Percentiles rank a stretch among this genome's conserved stretches.
These are phyloP conservation scores for Hericium rajendrae DNA, from an alignment of 768 basidiomycete species.

Conservation along the genomic window DNA sequence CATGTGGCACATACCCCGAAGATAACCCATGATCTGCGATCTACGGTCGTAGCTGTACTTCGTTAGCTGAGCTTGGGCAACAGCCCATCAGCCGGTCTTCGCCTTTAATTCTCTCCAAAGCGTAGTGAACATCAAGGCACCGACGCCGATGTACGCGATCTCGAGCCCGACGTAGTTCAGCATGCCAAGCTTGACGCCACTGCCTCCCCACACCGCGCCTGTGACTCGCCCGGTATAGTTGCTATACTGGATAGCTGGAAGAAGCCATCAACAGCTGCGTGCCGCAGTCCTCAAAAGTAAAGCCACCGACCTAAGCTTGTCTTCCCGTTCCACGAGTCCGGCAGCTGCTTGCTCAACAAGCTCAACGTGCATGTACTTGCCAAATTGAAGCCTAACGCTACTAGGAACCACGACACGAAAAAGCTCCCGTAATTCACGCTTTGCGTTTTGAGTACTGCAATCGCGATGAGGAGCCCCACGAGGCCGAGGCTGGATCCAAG, in stretches of 20 bases:
- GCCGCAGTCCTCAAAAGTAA: not conserved
- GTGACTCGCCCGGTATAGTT: slow-evolving; percentile 57
- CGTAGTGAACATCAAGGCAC: slow-evolving; percentile 40
- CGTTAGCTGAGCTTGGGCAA: too few relatives aligned
- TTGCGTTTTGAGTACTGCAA: slow-evolving; percentile 32
- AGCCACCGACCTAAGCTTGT: slow-evolving; percentile 34
- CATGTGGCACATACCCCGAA: too few relatives aligned
- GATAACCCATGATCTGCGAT: too few relatives aligned
- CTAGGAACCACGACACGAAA: slow-evolving; percentile 40
- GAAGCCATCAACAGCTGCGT: not conserved
- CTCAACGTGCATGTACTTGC: slow-evolving; percentile 63
- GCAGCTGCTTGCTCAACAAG: slow-evolving; percentile 59
- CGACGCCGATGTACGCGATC: slow-evolving; percentile 50
- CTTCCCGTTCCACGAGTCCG: slow-evolving; percentile 47
- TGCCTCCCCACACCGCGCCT: slow-evolving; percentile 62
- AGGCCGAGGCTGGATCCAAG: slow-evolving; percentile 42
- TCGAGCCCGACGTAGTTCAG: slow-evolving; percentile 47
- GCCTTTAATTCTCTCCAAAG: slow-evolving; percentile 60
- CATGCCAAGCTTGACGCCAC: slow-evolving; percentile 53
- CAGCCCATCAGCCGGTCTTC: slow-evolving; percentile 38
- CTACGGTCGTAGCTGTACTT: too few relatives aligned
- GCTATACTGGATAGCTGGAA: slow-evolving; percentile 47
- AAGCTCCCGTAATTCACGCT: slow-evolving; percentile 38
- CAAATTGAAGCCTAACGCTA: slow-evolving; percentile 66
- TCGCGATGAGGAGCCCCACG: slow-evolving; percentile 41